Conservation (phyloP, 2,329 filamentous ascomycete species). For the Pezicula rhizophila region DNA sequence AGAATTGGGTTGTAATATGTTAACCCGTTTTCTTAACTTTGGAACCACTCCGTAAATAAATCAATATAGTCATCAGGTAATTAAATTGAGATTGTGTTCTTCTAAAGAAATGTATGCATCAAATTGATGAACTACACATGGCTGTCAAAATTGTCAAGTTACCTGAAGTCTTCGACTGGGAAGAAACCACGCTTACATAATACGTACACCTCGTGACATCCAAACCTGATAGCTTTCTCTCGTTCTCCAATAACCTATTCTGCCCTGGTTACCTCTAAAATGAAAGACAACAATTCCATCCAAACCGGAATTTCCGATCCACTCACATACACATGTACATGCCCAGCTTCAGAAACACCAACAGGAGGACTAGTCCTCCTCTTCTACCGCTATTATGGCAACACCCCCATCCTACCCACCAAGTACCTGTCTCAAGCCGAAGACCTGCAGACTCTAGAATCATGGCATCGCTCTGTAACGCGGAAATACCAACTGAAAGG, state of each 20-base stretch:
- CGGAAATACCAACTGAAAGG: slow-evolving; percentile 17
- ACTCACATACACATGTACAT: slow-evolving; percentile 25
- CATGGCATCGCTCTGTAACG: slow-evolving; percentile 19
- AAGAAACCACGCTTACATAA: no score
- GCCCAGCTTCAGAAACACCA: slow-evolving; percentile 10
- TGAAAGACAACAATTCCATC: slow-evolving; percentile 1
- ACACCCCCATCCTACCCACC: slow-evolving; percentile 16
- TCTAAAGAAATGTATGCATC: no score
- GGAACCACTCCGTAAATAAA: no score
- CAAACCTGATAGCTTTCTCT: no score
- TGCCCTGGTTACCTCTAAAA: slow-evolving; percentile 2
- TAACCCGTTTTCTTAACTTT: no score
- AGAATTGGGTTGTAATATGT: no score
- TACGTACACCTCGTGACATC: no score
- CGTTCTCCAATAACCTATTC: background rate
- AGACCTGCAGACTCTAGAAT: slow-evolving; percentile 11
- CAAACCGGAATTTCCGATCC: slow-evolving; percentile 22
- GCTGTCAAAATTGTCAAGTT: no score
- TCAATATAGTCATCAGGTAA: no score
- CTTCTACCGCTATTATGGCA: slow-evolving; percentile 28
- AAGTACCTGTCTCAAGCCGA: slow-evolving; percentile 2
- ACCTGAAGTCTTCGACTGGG: no score
- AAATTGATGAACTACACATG: no score
- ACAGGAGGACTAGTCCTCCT: slow-evolving; percentile 22
- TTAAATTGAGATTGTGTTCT: no score